Conservation (phyloP, 192 early-diverging fungal genomes). For the Entomortierella parvispora region DNA sequence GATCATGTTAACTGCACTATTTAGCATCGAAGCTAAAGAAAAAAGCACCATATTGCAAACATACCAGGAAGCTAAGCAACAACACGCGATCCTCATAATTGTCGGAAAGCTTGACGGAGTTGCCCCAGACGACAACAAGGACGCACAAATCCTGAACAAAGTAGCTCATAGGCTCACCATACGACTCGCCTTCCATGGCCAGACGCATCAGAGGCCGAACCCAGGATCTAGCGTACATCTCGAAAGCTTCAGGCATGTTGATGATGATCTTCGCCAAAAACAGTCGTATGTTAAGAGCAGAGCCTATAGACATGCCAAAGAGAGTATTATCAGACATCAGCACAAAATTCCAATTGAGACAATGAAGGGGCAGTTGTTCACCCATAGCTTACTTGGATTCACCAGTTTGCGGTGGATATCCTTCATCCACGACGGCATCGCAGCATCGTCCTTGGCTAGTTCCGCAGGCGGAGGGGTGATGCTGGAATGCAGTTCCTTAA, state of each 20-base stretch:
- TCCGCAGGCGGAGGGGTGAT: constrained; percentile 49
- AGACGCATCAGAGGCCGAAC: constrained; percentile 67
- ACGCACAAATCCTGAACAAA: constrained; percentile 79
- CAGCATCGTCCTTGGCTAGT: constrained; percentile 26
- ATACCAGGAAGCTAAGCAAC: constrained; percentile 58
- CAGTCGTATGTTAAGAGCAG: constrained; percentile 65
- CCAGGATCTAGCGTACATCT: constrained; percentile 66
- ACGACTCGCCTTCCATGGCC: constrained; percentile 58
- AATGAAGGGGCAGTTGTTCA: too few relatives aligned
- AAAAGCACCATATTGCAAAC: not conserved
- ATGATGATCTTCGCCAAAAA: constrained; percentile 75
- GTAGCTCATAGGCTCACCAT: constrained; percentile 72
- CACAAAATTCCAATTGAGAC: not conserved
- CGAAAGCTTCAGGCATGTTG: constrained; percentile 72
- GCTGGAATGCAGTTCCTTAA: constrained; percentile 59
- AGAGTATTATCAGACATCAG: not conserved
- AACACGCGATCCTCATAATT: constrained; percentile 51
- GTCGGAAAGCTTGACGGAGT: constrained; percentile 33
- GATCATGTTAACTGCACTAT: not conserved
- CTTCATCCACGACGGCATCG: constrained; percentile 75
- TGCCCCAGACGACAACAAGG: constrained; percentile 73
- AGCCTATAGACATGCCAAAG: constrained; percentile 28
- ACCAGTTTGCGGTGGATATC: constrained; percentile 62
- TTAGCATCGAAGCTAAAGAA: not conserved
- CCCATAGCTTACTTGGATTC: constrained; percentile 33